A percentile compares a stretch with the other conserved stretches of the same genome.
Conservation (phyloP, 78 protist species). For the Cavenderia fasciculata region DNA sequence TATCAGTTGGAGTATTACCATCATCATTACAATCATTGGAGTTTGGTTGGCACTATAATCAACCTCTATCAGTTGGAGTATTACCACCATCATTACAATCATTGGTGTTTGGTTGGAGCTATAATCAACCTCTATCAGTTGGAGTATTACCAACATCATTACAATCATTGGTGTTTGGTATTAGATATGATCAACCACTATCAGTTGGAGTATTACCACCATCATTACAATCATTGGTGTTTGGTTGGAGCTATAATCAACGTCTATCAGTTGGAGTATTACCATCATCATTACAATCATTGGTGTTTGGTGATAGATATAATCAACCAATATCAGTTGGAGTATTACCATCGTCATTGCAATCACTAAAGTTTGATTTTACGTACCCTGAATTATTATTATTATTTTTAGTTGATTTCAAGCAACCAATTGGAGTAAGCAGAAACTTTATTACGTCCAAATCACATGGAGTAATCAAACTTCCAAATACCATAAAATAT, state of each 20-base stretch:
- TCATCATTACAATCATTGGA: too few species aligned
- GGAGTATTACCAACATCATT: neutral
- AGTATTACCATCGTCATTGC: neutral
- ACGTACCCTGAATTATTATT: too few species aligned
- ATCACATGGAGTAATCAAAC: too few species aligned
- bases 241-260: neutral
- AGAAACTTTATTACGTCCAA: too few species aligned
- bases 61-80: too few species aligned
- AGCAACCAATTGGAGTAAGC: too few species aligned
- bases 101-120: slow-evolving; percentile 1
- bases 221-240: neutral
- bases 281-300: neutral
- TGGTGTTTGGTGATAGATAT: neutral
- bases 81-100: too few species aligned
- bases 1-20: too few species aligned
- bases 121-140: neutral
- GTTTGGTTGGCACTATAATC: too few species aligned
- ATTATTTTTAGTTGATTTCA: too few species aligned
- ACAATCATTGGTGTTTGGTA: slow-evolving; percentile 3
- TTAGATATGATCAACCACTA: neutral
- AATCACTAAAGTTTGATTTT: neutral
- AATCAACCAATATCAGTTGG: neutral
- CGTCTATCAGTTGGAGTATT: neutral
- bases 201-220: neutral
- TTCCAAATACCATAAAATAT: too few species aligned